These are phyloP conservation scores for Besnoitia besnoiti DNA, from an alignment of 169 alveolate species.

Conservation along the genomic window DNA sequence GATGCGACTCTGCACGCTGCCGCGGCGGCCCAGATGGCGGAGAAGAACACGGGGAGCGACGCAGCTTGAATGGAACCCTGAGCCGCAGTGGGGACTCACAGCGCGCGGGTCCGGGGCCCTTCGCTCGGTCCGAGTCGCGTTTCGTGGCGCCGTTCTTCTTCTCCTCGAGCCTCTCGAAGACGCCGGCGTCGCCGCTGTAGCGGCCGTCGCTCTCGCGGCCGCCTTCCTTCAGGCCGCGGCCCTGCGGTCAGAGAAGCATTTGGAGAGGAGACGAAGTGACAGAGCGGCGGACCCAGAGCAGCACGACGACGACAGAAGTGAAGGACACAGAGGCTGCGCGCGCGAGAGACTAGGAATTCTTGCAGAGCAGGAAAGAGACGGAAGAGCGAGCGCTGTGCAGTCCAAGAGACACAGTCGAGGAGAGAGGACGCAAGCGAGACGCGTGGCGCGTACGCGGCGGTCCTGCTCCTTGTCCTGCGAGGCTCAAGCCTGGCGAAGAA, in stretches of 20 bases:
- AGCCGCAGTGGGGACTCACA: constrained; percentile 36
- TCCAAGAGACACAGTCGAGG: neutral
- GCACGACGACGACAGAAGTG: neutral
- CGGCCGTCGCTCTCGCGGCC: constrained; percentile 49
- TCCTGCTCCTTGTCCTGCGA: too few relatives aligned
- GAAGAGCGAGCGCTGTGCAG: neutral
- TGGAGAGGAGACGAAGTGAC: neutral
- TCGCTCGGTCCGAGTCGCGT: neutral
- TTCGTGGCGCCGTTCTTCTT: constrained; percentile 2
- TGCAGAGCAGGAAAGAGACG: neutral
- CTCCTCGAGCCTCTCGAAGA: constrained; percentile 56
- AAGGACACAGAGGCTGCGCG: neutral
- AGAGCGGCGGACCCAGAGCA: neutral
- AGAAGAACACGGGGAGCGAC: too few relatives aligned
- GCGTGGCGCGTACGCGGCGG: too few relatives aligned
- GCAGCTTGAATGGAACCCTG: too few relatives aligned
- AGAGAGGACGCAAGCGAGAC: neutral
- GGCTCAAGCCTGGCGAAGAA: neutral
- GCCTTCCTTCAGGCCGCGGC: constrained; percentile 60
- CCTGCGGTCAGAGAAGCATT: constrained; percentile 12
- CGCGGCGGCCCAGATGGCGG: too few relatives aligned
- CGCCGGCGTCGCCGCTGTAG: constrained; percentile 55
- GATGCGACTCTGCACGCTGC: too few relatives aligned
- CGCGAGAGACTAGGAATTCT: too few relatives aligned
- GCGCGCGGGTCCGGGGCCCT: constrained; percentile 50